Conservation (phyloP, 805 yeast species). For the Blastobotrys americana region DNA sequence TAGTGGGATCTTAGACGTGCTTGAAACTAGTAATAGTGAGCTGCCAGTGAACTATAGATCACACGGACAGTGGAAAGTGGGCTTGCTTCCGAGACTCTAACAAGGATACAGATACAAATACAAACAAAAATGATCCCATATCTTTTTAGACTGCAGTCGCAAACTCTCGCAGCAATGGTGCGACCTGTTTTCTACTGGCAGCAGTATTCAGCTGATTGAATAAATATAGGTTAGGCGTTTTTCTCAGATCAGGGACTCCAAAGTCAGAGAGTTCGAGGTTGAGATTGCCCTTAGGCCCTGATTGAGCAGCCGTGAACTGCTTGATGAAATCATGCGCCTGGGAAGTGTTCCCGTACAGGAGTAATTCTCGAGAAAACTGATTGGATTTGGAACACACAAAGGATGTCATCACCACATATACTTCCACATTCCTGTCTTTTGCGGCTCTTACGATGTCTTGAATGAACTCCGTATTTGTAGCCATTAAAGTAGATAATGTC, state of each 20-base stretch:
- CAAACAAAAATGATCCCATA: too few species aligned
- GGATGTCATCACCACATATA: conserved; percentile 44
- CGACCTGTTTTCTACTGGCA: conserved; percentile 83
- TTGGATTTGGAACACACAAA: conserved; percentile 29
- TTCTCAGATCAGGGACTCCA: conserved; percentile 11
- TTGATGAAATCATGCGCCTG: conserved; percentile 19
- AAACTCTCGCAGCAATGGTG: conserved; percentile 44
- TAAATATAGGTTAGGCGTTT: too few species aligned
- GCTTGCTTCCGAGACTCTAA: conserved; percentile 21
- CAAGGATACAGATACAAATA: too few species aligned
- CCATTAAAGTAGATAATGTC: conserved; percentile 47
- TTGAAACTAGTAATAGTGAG: conserved; percentile 26
- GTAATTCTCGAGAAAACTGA: conserved; percentile 41
- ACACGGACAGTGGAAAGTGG: conserved; percentile 28
- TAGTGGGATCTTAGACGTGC: conserved; percentile 24
- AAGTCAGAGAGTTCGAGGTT: conserved; percentile 8
- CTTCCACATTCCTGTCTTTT: conserved; percentile 32
- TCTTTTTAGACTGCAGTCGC: too few species aligned
- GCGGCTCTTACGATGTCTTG: conserved; percentile 29
- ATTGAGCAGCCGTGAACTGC: conserved; percentile 12
- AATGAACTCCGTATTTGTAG: conserved; percentile 25
- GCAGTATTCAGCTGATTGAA: conserved; percentile 46
- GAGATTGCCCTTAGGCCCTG: conserved; percentile 24
- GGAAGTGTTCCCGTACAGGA: conserved; percentile 22
- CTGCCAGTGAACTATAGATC: conserved; percentile 32